Evolutionary conservation across 345 rosid genomes (phyloP).

Genomic region (Salix koriyanagi): DNA sequence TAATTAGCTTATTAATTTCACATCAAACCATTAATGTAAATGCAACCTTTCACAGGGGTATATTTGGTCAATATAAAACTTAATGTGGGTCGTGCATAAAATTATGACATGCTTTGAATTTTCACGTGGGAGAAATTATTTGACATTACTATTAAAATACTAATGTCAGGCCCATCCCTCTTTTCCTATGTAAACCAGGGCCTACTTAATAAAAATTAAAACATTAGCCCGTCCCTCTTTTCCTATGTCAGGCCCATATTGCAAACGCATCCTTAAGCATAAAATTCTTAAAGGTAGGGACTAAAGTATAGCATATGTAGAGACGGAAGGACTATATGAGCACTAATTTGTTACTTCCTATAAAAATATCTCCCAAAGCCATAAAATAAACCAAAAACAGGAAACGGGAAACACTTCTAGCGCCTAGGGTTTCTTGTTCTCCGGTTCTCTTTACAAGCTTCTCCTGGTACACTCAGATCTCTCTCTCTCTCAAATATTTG

Average conservation of each 20-base stretch:
- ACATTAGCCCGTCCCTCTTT: neutral
- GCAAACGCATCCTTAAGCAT: neutral
- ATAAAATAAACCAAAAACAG: neutral
- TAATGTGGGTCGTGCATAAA: no score
- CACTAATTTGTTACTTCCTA: neutral
- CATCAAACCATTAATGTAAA: no score
- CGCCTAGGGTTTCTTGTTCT: neutral
- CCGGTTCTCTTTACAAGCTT: neutral
- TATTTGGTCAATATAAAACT: no score
- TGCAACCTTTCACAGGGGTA: no score
- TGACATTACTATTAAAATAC: no score
- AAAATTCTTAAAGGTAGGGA: neutral
- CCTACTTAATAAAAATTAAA: no score
- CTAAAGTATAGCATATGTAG: neutral
- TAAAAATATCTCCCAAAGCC: neutral
- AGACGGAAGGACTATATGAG: neutral
- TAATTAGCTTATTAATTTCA: no score
- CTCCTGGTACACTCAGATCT: neutral
- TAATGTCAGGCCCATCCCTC: no score
- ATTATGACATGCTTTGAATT: no score
- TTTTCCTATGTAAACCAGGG: no score
- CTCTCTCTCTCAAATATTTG: neutral
- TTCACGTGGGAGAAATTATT: no score
- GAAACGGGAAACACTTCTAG: neutral
- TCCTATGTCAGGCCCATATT: neutral